A percentile compares a stretch with the other conserved stretches of the same genome.
Conservation (phyloP, 805 yeast species). For the Candida patagonica region DNA sequence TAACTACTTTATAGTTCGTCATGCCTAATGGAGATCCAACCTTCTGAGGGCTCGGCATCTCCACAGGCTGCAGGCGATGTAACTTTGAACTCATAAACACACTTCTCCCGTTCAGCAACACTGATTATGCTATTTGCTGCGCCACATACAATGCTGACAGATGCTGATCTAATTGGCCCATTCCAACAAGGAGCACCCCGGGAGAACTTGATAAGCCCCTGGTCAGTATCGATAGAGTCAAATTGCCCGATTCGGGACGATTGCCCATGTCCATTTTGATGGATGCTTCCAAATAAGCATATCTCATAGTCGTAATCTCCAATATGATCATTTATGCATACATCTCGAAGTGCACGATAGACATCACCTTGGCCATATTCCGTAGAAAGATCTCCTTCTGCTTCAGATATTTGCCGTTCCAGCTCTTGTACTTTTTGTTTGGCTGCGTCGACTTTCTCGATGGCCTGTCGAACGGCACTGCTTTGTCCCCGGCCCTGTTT, state of each 20-base stretch:
- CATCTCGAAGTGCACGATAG: slow-evolving; percentile 45
- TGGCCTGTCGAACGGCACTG: slow-evolving; percentile 11
- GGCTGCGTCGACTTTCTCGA: slow-evolving; percentile 13
- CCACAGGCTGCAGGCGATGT: slow-evolving; percentile 25
- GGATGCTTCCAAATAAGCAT: slow-evolving; percentile 46
- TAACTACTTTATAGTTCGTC: slow-evolving; percentile 10
- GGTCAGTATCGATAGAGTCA: slow-evolving; percentile 16
- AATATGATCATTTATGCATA: slow-evolving; percentile 39
- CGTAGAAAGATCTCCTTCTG: slow-evolving; percentile 15
- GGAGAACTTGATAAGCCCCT: slow-evolving; percentile 33
- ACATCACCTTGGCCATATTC: slow-evolving; percentile 55
- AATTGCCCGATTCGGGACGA: slow-evolving; percentile 42
- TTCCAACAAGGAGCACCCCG: slow-evolving; percentile 87
- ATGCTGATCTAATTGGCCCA: slow-evolving; percentile 76
- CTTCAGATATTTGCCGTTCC: slow-evolving; percentile 13
- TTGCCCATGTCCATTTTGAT: slow-evolving; percentile 45
- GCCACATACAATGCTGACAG: slow-evolving; percentile 61
- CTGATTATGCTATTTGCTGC: slow-evolving; percentile 41
- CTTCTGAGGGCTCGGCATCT: background rate
- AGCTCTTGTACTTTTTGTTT: slow-evolving; percentile 14
- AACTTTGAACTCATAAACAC: slow-evolving; percentile 54
- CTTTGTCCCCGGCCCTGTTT: slow-evolving; percentile 8
- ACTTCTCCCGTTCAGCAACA: slow-evolving; percentile 83
- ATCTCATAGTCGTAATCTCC: slow-evolving; percentile 67
- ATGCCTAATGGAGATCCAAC: slow-evolving; percentile 2